Percentiles rank a stretch among this genome's conserved stretches.
These are phyloP conservation scores for Hibiscus syriacus DNA, from an alignment of 345 rosid species.

Conservation along the genomic window DNA sequence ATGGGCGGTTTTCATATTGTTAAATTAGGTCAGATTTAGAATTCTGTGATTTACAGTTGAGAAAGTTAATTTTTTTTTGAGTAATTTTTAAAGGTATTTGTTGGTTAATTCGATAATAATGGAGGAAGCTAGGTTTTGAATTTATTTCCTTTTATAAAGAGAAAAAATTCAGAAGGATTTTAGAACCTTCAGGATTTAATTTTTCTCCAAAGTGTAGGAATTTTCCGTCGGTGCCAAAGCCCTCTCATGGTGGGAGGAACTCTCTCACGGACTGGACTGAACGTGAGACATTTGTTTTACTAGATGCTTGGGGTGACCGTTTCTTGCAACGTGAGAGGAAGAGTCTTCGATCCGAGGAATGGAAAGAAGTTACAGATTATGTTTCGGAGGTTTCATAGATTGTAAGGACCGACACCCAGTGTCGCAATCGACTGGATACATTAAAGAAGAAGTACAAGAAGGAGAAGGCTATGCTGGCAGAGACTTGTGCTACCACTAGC, in stretches of 20 bases:
- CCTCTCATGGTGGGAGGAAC: constrained; percentile 51
- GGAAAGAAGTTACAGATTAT: constrained; percentile 92
- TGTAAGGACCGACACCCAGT: constrained; percentile 66
- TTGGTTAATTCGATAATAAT: background rate
- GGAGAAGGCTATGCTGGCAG: constrained; percentile 36
- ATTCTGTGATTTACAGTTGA: background rate
- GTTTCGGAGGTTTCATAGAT: constrained; percentile 66
- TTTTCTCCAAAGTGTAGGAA: too few relatives aligned
- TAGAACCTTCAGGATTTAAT: too few relatives aligned
- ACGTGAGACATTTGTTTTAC: constrained; percentile 72
- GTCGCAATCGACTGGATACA: constrained; percentile 76
- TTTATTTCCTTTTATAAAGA: too few relatives aligned
- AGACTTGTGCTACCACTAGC: constrained; percentile 27
- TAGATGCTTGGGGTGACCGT: too few relatives aligned
- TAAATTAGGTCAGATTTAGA: too few relatives aligned
- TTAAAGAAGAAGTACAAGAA: constrained; percentile 93
- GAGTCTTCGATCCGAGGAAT: constrained; percentile 86
- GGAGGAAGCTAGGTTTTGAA: too few relatives aligned
- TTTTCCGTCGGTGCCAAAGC: constrained; percentile 24
- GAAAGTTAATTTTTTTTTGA: background rate
- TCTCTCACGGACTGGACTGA: constrained; percentile 79
- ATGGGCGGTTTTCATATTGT: too few relatives aligned
- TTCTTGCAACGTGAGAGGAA: constrained; percentile 33
- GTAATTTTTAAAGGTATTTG: background rate
- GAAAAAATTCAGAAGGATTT: too few relatives aligned